Evolutionary conservation across 176 grass and related monocot genomes (phyloP).

Genomic region (Avena insularis): DNA sequence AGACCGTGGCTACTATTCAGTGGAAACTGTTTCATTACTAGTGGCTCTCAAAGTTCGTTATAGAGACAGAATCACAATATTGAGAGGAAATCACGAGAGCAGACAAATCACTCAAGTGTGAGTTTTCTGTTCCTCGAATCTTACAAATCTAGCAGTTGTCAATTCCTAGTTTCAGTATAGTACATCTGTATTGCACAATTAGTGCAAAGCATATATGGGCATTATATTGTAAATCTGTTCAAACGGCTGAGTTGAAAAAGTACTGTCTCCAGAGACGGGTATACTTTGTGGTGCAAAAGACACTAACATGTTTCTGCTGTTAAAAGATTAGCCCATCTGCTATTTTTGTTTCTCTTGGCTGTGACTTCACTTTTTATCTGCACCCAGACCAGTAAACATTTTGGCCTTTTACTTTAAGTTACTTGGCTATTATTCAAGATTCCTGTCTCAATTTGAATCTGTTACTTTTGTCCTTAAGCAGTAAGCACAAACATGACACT

Average conservation of each 20-base stretch:
- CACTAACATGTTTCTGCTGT: neutral
- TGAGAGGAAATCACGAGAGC: conserved; percentile 83
- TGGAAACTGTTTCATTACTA: conserved; percentile 67
- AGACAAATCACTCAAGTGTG: conserved; percentile 90
- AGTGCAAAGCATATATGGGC: conserved; percentile 15
- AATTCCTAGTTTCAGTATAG: conserved; percentile 37
- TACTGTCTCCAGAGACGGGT: neutral
- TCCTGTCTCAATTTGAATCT: conserved; percentile 13
- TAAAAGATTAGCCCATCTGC: conserved; percentile 5
- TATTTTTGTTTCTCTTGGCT: conserved; percentile 9
- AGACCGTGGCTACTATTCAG: conserved; percentile 87
- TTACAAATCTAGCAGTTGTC: conserved; percentile 22
- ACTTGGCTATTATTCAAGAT: conserved; percentile 7
- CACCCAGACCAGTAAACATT: neutral
- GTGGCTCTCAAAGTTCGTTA: conserved; percentile 78
- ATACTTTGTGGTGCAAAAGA: neutral
- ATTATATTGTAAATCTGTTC: conserved; percentile 4
- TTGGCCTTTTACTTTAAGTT: conserved; percentile 16
- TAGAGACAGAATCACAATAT: conserved; percentile 81
- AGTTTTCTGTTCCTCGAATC: conserved; percentile 46
- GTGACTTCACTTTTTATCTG: neutral
- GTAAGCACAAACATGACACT: conserved; percentile 2
- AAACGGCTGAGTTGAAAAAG: conserved; percentile 17
- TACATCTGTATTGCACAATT: conserved; percentile 6
- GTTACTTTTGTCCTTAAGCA: conserved; percentile 16